Conservation (phyloP, 768 basidiomycete genomes). For the Mycena alexandri region DNA sequence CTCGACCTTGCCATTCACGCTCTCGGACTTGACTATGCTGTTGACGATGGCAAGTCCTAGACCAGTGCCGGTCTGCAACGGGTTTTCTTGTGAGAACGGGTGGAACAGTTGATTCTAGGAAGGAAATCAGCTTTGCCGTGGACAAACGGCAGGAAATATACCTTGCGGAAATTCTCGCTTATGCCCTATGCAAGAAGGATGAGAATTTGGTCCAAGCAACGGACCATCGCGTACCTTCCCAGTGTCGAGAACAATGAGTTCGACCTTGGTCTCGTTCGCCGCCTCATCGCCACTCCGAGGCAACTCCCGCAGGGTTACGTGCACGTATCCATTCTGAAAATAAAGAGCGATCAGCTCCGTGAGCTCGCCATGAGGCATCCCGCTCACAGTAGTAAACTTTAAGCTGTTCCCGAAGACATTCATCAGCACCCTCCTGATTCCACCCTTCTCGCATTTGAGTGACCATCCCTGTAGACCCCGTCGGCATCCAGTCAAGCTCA, state of each 20-base stretch:
- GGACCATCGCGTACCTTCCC: constrained; percentile 72
- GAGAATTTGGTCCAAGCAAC: neutral
- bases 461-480: constrained; percentile 76
- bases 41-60: constrained; percentile 96
- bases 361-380: constrained; percentile 14
- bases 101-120: constrained; percentile 92
- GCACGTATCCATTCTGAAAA: constrained; percentile 84
- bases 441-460: constrained; percentile 91
- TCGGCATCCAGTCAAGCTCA: constrained; percentile 7
- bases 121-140: constrained; percentile 3
- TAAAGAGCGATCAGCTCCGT: constrained; percentile 5
- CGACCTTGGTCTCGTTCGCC: constrained; percentile 76
- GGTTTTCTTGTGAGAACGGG: constrained; percentile 97
- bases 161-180: constrained; percentile 92
- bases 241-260: constrained; percentile 88
- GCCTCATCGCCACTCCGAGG: constrained; percentile 66
- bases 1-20: constrained; percentile 91
- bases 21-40: constrained; percentile 88
- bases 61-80: constrained; percentile 92
- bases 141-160: constrained; percentile 40
- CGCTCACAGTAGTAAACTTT: constrained; percentile 87
- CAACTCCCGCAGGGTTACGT: constrained; percentile 84
- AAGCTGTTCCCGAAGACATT: constrained; percentile 95
- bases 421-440: constrained; percentile 92
- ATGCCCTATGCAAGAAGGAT: constrained; percentile 69